These are phyloP conservation scores for Echinochloa phyllopogon DNA, from an alignment of 176 grass and related monocot species.

Conservation along the genomic window DNA sequence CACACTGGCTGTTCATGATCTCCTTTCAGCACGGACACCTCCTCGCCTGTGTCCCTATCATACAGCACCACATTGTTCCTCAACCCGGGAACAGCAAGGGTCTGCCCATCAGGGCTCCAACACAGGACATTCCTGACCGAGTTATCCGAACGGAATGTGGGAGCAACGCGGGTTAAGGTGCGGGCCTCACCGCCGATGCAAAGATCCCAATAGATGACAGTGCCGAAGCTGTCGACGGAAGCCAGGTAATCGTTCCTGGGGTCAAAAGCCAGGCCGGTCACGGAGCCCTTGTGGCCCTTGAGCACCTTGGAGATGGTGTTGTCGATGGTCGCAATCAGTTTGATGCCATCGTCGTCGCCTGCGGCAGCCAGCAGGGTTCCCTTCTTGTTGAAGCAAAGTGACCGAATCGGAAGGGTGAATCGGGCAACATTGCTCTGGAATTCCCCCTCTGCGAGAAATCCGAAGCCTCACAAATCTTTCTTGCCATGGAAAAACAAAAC, in stretches of 20 bases:
- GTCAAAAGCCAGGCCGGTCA: constrained; percentile 77
- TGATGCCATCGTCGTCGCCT: constrained; percentile 94
- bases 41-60: constrained; percentile 88
- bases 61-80: constrained; percentile 95
- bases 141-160: constrained; percentile 66
- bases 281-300: constrained; percentile 87
- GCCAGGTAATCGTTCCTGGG: constrained; percentile 86
- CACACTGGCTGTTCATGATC: constrained; percentile 87
- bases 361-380: constrained; percentile 82
- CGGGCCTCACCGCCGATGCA: constrained; percentile 60
- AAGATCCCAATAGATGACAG: constrained; percentile 85
- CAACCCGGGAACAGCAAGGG: constrained; percentile 80
- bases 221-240: constrained; percentile 79
- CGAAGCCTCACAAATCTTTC: constrained; percentile 17
- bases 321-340: constrained; percentile 86
- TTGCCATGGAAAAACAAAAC: background rate
- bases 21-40: constrained; percentile 74
- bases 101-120: constrained; percentile 88
- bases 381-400: constrained; percentile 80
- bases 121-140: constrained; percentile 59
- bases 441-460: constrained; percentile 56
- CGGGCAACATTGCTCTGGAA: constrained; percentile 87
- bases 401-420: constrained; percentile 88
- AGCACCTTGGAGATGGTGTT: constrained; percentile 92
- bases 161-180: constrained; percentile 59